Evolutionary conservation across 2,329 filamentous ascomycete genomes (phyloP).

Genomic region (Aureobasidium sp.): DNA sequence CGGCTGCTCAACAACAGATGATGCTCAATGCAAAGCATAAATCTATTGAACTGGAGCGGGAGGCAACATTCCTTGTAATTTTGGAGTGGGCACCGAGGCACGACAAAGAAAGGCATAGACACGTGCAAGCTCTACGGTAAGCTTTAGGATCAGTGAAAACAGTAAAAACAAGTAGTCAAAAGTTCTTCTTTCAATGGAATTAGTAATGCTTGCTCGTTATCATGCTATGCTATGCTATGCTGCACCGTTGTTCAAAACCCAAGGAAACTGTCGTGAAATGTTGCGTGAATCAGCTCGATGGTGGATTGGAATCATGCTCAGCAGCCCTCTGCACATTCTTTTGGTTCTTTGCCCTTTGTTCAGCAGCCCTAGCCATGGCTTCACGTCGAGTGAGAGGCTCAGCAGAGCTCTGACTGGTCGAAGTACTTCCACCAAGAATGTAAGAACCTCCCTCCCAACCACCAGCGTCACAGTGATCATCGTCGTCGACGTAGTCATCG

Average conservation of each 20-base stretch:
- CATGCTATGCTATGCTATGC: neutral
- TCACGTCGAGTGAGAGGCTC: conserved; percentile 61
- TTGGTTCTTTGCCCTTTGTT: conserved; percentile 55
- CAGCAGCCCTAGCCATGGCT: conserved; percentile 65
- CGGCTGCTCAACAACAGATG: neutral
- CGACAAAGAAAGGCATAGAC: neutral
- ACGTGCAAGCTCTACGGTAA: neutral
- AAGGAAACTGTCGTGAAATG: neutral
- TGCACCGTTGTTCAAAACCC: neutral
- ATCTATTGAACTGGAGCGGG: neutral
- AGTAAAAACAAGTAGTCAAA: neutral
- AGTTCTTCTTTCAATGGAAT: neutral
- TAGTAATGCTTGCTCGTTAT: neutral
- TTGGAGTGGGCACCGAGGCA: neutral
- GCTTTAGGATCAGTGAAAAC: neutral
- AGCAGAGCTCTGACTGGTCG: conserved; percentile 21
- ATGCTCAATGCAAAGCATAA: neutral
- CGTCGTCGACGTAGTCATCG: conserved; percentile 31
- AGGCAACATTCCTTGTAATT: neutral
- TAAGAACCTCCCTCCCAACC: conserved; percentile 76
- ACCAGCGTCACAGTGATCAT: conserved; percentile 59
- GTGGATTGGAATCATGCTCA: neutral
- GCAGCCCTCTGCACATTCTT: conserved; percentile 32
- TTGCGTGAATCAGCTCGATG: neutral
- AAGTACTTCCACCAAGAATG: conserved; percentile 42